Conservation (phyloP, 345 rosid species). For the Eucalyptus viminalis region DNA sequence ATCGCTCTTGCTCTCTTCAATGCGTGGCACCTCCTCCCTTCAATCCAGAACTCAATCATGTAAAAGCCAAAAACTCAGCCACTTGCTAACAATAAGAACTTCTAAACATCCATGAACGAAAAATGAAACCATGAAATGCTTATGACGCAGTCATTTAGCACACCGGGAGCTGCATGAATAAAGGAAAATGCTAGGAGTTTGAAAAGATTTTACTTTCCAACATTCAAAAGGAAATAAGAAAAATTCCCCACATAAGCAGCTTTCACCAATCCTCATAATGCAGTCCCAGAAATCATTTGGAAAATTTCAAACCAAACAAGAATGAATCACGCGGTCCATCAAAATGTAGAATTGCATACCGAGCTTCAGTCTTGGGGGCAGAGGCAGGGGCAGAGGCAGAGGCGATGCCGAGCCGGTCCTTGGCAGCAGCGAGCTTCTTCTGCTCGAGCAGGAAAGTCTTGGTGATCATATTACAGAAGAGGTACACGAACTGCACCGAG, state of each 20-base stretch:
- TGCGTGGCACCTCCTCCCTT: conserved; percentile 18
- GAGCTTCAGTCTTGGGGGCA: background rate
- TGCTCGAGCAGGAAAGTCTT: conserved; percentile 73
- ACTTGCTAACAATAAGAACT: background rate
- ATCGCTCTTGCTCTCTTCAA: background rate
- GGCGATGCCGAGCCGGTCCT: background rate
- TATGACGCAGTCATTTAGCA: background rate
- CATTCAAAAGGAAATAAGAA: background rate
- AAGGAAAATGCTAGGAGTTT: background rate
- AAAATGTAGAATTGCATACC: background rate
- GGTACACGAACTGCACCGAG: conserved; percentile 85
- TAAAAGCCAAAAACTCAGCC: background rate
- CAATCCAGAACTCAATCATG: background rate
- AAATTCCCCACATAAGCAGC: background rate
- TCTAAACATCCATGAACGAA: background rate
- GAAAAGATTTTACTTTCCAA: background rate
- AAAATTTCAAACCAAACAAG: background rate
- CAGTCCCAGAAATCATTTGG: background rate
- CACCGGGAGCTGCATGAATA: background rate
- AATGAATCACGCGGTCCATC: background rate
- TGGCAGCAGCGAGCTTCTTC: conserved; percentile 22
- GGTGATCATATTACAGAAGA: conserved; percentile 90
- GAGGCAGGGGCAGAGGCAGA: background rate
- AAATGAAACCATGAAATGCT: background rate
- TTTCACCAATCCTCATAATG: background rate